Conservation (phyloP, 108 stramenopile genomes). For the Pseudonitzschia pungens region DNA sequence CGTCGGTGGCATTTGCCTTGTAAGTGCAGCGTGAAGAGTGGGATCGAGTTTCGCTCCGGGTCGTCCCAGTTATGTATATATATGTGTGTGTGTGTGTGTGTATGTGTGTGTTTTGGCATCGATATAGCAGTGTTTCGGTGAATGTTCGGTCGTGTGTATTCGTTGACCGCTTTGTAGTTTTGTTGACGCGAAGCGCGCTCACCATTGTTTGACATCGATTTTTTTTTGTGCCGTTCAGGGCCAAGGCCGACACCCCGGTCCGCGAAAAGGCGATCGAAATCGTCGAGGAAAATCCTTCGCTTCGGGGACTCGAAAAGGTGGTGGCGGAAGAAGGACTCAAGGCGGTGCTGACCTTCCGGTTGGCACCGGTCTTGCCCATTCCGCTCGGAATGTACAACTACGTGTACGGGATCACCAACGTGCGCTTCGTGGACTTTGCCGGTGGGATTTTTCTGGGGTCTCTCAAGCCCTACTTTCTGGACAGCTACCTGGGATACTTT, state of each 20-base stretch:
- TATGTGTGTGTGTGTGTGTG: too few species aligned
- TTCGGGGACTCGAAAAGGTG: slow-evolving; percentile 90
- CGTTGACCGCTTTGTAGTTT: too few species aligned
- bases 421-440: slow-evolving; percentile 74
- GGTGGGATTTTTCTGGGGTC: slow-evolving; percentile 89
- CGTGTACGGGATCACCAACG: slow-evolving; percentile 87
- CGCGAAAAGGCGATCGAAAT: slow-evolving; percentile 75
- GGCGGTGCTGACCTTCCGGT: slow-evolving; percentile 88
- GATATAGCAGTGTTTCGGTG: too few species aligned
- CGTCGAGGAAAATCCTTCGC: slow-evolving; percentile 73
- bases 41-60: too few species aligned
- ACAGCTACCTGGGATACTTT: slow-evolving; percentile 86
- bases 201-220: background rate
- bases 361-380: slow-evolving; percentile 92
- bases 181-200: background rate
- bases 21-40: background rate
- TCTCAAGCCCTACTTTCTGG: slow-evolving; percentile 91
- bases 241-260: slow-evolving; percentile 75
- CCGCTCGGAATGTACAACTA: slow-evolving; percentile 95
- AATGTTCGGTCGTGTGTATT: too few species aligned
- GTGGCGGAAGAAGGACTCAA: slow-evolving; percentile 89
- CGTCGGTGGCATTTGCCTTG: slow-evolving; percentile 74
- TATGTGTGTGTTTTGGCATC: too few species aligned
- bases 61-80: too few species aligned
- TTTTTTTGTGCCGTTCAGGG: slow-evolving; percentile 19